phyloP scores from a whole-genome alignment of 2,329 filamentous ascomycete genomes.

The Diaporthe citrichinensis region DNA sequence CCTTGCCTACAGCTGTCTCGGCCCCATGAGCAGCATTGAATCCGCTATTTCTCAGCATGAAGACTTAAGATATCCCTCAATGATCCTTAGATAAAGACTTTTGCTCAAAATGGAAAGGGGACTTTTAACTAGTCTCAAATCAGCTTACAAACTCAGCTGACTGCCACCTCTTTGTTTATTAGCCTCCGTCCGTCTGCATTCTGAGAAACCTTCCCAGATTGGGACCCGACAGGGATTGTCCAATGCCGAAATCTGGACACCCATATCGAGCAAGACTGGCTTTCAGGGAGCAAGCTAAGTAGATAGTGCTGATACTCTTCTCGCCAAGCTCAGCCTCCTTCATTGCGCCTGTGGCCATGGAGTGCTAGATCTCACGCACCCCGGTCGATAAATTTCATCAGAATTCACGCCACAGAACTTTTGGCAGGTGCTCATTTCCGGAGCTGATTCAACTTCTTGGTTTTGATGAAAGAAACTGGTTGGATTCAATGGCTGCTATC shows the following conservation, averaged over 20 bases:
- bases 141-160: conserved; percentile 25
- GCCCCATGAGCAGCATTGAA: not conserved
- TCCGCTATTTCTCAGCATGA: conserved; percentile 8
- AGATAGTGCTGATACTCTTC: conserved; percentile 13
- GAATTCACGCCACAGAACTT: not conserved
- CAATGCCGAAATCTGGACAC: not conserved
- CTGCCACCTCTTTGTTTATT: not conserved
- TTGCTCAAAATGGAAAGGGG: conserved; percentile 4
- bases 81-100: not conserved
- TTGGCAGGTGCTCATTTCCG: no score
- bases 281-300: not conserved
- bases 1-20: not conserved
- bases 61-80: not conserved
- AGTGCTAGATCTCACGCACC: not conserved
- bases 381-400: not conserved
- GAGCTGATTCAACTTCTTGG: not conserved
- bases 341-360: not conserved
- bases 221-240: not conserved
- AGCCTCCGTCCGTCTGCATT: conserved; percentile 4
- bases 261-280: not conserved
- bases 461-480: not conserved
- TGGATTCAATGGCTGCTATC: not conserved
- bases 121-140: not conserved
- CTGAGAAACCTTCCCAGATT: not conserved
- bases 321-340: conserved; percentile 29